Evolutionary conservation across 495 filamentous ascomycete genomes (phyloP).

Genomic region (Penicillium cosmopolitanum): DNA sequence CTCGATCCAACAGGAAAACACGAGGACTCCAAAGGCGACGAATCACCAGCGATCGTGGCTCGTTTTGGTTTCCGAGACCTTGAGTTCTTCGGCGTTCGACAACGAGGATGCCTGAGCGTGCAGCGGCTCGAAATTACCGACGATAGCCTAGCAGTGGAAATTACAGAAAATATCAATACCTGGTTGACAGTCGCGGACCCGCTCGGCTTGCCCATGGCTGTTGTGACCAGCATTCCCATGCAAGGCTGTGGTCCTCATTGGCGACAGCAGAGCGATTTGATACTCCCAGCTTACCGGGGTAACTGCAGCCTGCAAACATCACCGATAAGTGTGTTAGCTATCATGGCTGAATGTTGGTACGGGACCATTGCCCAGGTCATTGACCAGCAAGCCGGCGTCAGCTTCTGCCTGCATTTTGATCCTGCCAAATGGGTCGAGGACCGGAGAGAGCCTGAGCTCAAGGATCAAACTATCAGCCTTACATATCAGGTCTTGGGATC

Average conservation of each 20-base stretch:
- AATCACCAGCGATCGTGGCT: constrained; percentile 56
- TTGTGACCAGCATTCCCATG: constrained; percentile 59
- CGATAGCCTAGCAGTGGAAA: constrained; percentile 42
- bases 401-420: constrained; percentile 56
- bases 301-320: constrained; percentile 35
- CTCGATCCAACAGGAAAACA: constrained; percentile 52
- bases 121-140: constrained; percentile 58
- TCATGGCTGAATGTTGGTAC: constrained; percentile 35
- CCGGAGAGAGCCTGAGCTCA: constrained; percentile 17
- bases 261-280: constrained; percentile 49
- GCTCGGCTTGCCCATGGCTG: constrained; percentile 36
- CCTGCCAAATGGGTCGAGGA: constrained; percentile 20
- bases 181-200: constrained; percentile 41
- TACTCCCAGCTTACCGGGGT: constrained; percentile 44
- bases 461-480: constrained; percentile 26
- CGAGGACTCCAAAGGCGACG: constrained; percentile 34
- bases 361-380: constrained; percentile 56
- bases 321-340: constrained; percentile 22
- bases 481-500: constrained; percentile 39
- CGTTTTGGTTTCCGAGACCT: constrained; percentile 60
- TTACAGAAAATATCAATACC: constrained; percentile 54
- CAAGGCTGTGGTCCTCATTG: constrained; percentile 55
- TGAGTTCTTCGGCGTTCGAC: constrained; percentile 59
- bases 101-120: constrained; percentile 57
- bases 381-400: constrained; percentile 55